Base-by-base conservation (phyloP, 2,329 filamentous ascomycete genomes). In the Talaromyces amestolkiae region DNA sequence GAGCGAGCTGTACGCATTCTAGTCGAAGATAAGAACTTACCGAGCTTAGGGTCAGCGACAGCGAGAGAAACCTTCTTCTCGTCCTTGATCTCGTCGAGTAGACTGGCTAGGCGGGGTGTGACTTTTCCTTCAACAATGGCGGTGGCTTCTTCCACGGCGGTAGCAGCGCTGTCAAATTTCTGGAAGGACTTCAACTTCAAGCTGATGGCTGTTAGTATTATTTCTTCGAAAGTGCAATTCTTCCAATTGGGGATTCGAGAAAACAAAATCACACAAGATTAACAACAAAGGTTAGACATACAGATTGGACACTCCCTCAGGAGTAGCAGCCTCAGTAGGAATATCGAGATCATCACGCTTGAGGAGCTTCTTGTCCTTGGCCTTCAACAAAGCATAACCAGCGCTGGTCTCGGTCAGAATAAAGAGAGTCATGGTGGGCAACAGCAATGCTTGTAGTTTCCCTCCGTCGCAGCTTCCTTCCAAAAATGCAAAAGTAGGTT, bases 361-460 rank as follows among this genome's bases (percentile, higher is more conserved):
- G 70, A 99, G 85, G 67, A 98, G 87, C 85, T 98, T 98, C 88
- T 97, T 98, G 86, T 98, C 94, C 80, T 93, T 92, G 73, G 94
- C 91, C 86, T 99, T 98, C 84, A 99, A 93, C 79, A 99, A 88
- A 80, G 93, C 95, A 84, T 98, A 98, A 79, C 95, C 96, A 73
- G 93, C 93, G 81, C 91, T 92, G 79, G 93, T 97, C 83, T 97
- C 93, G 76, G 90, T 90, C 74, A 97, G 89, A 82, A 97, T 91
- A 82, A 96, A 96, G 78, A 95, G 88, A 82, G 91, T 90, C 91
- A 95, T 95, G 70, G 71, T 87, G 80, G 69, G 72, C 72, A 70
- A 69, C 69, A 71, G 72, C 74, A 69, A 72, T 68, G 68, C 71
- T 69, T 67, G 73, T 66, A 67, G 69, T 70, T 65, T 70, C 51